These are phyloP conservation scores for Xylariaceae sp. DNA, from an alignment of 2,329 filamentous ascomycete genomes.

Conservation along the genomic window DNA sequence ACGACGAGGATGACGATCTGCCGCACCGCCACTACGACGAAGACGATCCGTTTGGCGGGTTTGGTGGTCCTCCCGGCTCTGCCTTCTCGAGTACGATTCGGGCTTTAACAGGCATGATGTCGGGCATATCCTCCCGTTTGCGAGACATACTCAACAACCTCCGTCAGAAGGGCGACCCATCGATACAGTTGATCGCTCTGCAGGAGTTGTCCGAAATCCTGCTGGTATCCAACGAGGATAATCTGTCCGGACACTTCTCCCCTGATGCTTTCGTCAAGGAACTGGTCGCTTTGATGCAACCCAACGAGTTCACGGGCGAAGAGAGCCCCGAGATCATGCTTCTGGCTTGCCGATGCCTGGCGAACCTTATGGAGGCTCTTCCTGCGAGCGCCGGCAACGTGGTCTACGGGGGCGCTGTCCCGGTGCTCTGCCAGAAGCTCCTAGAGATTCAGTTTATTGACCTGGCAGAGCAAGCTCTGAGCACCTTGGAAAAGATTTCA, in stretches of 20 bases:
- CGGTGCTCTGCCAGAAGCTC: constrained; percentile 88
- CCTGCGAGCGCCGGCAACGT: constrained; percentile 90
- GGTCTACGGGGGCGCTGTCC: constrained; percentile 94
- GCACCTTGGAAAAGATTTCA: constrained; percentile 95
- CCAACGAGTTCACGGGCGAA: constrained; percentile 71
- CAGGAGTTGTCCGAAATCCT: constrained; percentile 91
- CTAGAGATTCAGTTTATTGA: constrained; percentile 97
- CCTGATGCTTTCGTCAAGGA: constrained; percentile 95
- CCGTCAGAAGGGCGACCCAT: constrained; percentile 75
- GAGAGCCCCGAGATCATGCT: constrained; percentile 98
- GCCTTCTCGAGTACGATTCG: constrained; percentile 74
- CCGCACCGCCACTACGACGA: constrained; percentile 56
- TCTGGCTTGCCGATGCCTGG: constrained; percentile 86
- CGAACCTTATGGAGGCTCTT: constrained; percentile 95
- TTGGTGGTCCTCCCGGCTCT: constrained; percentile 59
- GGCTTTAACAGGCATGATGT: constrained; percentile 87
- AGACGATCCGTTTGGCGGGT: constrained; percentile 55
- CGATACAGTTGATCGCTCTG: constrained; percentile 82
- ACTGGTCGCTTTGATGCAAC: constrained; percentile 84
- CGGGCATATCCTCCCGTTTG: constrained; percentile 70
- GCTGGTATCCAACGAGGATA: constrained; percentile 93
- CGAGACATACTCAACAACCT: constrained; percentile 70
- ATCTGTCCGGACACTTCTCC: constrained; percentile 87
- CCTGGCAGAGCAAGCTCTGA: constrained; percentile 91
- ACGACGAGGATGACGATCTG: constrained; percentile 44